Evolutionary conservation across 2,329 filamentous ascomycete species (phyloP).

Genomic region (Chaetothyriales sp.): DNA sequence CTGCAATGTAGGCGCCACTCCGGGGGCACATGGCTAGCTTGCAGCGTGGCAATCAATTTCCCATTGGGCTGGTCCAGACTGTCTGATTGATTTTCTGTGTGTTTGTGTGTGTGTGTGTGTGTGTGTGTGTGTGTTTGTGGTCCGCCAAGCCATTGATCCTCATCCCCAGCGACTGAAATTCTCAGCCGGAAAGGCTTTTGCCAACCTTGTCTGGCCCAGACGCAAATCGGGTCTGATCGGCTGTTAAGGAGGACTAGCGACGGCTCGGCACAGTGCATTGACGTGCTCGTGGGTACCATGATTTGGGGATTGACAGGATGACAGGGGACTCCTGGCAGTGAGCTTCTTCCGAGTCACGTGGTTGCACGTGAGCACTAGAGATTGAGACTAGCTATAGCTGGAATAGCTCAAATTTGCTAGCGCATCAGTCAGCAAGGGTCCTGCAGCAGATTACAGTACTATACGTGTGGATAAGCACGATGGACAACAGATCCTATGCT

Average conservation of each 20-base stretch:
- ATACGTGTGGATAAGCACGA: too few species aligned
- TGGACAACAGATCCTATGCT: too few species aligned
- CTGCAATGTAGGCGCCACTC: not conserved
- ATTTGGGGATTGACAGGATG: not conserved
- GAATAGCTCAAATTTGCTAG: too few species aligned
- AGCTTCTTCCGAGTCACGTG: too few species aligned
- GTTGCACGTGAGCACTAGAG: too few species aligned
- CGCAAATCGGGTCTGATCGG: not conserved
- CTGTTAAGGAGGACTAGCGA: not conserved
- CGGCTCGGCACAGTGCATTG: not conserved
- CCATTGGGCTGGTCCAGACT: not conserved
- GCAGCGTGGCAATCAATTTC: not conserved
- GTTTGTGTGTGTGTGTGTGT: too few species aligned
- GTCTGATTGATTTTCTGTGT: not conserved
- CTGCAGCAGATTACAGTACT: too few species aligned
- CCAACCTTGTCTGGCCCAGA: not conserved
- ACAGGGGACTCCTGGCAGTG: not conserved
- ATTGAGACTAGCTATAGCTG: too few species aligned
- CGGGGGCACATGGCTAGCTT: not conserved
- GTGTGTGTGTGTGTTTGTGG: too few species aligned
- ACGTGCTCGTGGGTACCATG: not conserved
- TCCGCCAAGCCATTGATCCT: not conserved
- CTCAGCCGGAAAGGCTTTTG: not conserved
- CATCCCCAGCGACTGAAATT: not conserved
- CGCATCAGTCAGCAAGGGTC: too few species aligned